These are phyloP conservation scores for Kwoniella sp. DNA, from an alignment of 768 basidiomycete species.

Conservation along the genomic window DNA sequence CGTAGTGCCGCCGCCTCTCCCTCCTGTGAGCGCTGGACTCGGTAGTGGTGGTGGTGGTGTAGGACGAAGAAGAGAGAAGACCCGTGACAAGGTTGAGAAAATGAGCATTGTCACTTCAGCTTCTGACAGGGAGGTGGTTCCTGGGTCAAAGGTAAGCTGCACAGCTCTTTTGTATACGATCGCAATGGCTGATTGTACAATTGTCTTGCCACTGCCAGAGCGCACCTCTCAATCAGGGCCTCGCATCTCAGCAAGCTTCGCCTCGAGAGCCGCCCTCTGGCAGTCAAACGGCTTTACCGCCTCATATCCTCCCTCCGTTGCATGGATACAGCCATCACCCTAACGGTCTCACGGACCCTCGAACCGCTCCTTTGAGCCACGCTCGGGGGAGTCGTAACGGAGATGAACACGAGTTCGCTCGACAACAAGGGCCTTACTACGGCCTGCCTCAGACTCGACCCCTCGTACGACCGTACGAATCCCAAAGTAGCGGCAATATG, in stretches of 20 bases:
- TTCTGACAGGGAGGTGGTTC: slow-evolving; percentile 36
- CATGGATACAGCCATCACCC: slow-evolving; percentile 25
- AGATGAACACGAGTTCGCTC: slow-evolving; percentile 39
- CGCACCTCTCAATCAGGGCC: slow-evolving; percentile 44
- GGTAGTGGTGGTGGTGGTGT: slow-evolving; percentile 30
- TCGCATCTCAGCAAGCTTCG: slow-evolving; percentile 39
- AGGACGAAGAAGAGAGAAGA: slow-evolving; percentile 44
- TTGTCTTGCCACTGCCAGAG: too few species aligned
- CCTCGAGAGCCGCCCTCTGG: slow-evolving; percentile 38
- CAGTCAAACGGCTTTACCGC: slow-evolving; percentile 36
- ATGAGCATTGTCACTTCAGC: slow-evolving; percentile 44
- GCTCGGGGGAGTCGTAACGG: slow-evolving; percentile 26
- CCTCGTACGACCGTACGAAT: slow-evolving; percentile 10
- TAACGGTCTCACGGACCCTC: slow-evolving; percentile 33
- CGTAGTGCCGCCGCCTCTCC: not conserved
- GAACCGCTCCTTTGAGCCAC: slow-evolving; percentile 37
- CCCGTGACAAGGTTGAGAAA: slow-evolving; percentile 47
- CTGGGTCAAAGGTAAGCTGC: slow-evolving; percentile 43
- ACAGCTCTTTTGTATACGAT: not conserved
- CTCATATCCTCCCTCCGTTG: slow-evolving; percentile 30
- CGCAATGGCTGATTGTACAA: too few species aligned
- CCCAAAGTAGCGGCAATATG: slow-evolving; percentile 1
- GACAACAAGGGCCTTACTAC: slow-evolving; percentile 39
- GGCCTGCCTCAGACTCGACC: slow-evolving; percentile 13
- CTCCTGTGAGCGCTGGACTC: slow-evolving; percentile 11